Conservation (phyloP, 2,329 filamentous ascomycete genomes). For the Trichoderma sp. region DNA sequence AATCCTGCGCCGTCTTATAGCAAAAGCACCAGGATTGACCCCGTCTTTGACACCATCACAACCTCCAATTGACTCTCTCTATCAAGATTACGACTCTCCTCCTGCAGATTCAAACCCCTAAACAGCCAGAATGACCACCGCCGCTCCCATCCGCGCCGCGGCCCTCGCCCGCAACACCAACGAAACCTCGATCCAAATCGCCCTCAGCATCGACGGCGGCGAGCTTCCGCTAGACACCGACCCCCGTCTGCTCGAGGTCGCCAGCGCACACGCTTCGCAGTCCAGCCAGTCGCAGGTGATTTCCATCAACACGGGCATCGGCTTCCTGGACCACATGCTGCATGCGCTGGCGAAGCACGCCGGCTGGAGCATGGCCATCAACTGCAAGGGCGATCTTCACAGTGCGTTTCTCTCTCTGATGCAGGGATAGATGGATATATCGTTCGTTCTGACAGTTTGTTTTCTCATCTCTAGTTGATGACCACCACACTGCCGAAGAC, state of each 20-base stretch:
- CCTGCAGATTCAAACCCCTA: background rate
- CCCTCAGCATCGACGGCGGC: slow-evolving; percentile 90
- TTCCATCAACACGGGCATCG: slow-evolving; percentile 86
- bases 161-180: slow-evolving; percentile 87
- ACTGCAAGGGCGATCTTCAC: slow-evolving; percentile 85
- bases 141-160: slow-evolving; percentile 37
- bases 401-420: slow-evolving; percentile 55
- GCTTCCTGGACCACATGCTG: slow-evolving; percentile 98
- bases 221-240: slow-evolving; percentile 65
- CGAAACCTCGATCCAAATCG: slow-evolving; percentile 94
- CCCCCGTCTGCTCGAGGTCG: slow-evolving; percentile 47
- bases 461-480: slow-evolving; percentile 64
- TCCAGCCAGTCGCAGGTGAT: slow-evolving; percentile 81
- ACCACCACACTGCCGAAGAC: slow-evolving; percentile 98
- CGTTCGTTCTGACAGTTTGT: background rate
- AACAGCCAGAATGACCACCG: background rate
- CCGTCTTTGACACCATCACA: background rate
- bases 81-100: background rate
- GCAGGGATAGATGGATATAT: background rate
- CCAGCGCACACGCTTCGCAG: slow-evolving; percentile 75
- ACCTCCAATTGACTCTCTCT: background rate
- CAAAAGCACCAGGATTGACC: background rate
- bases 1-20: background rate
- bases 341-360: slow-evolving; percentile 95
- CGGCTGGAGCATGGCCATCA: slow-evolving; percentile 83